Evolutionary conservation across 2,329 filamentous ascomycete genomes (phyloP).

Genomic region (Blastomyces gilchristii): DNA sequence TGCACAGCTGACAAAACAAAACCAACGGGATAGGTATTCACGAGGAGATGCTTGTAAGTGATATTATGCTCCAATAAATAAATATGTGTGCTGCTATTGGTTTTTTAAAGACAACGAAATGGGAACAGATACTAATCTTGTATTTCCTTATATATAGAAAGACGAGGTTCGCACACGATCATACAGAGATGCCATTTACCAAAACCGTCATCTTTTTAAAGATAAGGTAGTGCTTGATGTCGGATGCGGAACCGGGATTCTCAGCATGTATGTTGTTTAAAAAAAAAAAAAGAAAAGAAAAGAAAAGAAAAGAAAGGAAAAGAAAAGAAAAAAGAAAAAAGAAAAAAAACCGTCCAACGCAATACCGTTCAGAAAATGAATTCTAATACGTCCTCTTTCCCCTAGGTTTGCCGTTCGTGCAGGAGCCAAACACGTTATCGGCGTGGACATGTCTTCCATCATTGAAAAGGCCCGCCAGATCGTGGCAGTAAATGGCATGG

Average conservation of each 20-base stretch:
- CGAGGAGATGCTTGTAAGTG: constrained; percentile 91
- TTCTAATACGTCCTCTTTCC: constrained; percentile 14
- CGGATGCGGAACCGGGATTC: constrained; percentile 88
- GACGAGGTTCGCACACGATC: constrained; percentile 94
- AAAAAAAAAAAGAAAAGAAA: too few species aligned
- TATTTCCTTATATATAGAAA: constrained; percentile 51
- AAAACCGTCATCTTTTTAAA: constrained; percentile 90
- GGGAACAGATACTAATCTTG: not conserved
- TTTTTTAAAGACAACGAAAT: constrained; percentile 9
- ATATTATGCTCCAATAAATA: constrained; percentile 12
- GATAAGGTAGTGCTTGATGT: constrained; percentile 93
- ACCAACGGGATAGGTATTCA: constrained; percentile 61
- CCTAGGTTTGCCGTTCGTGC: constrained; percentile 89
- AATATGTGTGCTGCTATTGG: constrained; percentile 12
- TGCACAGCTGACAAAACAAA: constrained; percentile 14
- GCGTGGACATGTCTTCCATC: constrained; percentile 99
- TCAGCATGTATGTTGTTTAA: constrained; percentile 3
- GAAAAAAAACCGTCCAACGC: not conserved
- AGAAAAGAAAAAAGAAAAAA: too few species aligned
- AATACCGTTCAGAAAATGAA: constrained; percentile 9
- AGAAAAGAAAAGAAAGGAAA: too few species aligned
- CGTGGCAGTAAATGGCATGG: constrained; percentile 80
- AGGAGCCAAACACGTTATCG: constrained; percentile 95
- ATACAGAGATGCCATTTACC: constrained; percentile 94
- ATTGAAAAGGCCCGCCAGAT: constrained; percentile 98